Conservation (phyloP, 2,329 filamentous ascomycete genomes). For the Xylaria sp. region DNA sequence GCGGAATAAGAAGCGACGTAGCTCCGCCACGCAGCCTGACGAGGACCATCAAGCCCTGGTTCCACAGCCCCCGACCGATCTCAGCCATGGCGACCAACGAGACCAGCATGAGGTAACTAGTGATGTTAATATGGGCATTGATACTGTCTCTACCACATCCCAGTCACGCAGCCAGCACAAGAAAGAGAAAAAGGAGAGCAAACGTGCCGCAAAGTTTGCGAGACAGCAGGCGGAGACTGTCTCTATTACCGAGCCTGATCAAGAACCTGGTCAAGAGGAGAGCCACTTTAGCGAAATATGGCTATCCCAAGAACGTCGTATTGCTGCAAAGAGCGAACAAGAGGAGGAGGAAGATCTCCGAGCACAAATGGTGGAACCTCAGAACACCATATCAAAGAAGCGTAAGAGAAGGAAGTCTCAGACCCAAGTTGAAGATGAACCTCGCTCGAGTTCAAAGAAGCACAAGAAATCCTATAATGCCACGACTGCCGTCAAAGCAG, state of each 20-base stretch:
- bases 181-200: constrained; percentile 34
- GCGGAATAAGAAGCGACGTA: constrained; percentile 51
- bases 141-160: not conserved
- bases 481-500: not conserved
- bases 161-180: constrained; percentile 27
- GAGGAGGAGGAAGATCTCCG: constrained; percentile 22
- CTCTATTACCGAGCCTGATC: not conserved
- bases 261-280: constrained; percentile 11
- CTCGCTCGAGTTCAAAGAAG: constrained; percentile 36
- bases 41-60: constrained; percentile 7
- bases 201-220: constrained; percentile 33
- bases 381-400: constrained; percentile 24
- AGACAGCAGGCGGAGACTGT: constrained; percentile 21
- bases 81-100: constrained; percentile 12
- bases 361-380: not conserved
- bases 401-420: constrained; percentile 34
- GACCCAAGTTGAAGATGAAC: constrained; percentile 19
- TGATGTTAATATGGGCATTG: not conserved
- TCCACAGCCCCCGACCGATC: constrained; percentile 19
- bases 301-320: constrained; percentile 23
- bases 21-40: constrained; percentile 17
- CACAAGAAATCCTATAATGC: constrained; percentile 32
- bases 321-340: constrained; percentile 18
- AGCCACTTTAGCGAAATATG: constrained; percentile 33
- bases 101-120: constrained; percentile 4